Evolutionary conservation across 495 filamentous ascomycete species (phyloP).

Genomic region (Terfezia boudieri): DNA sequence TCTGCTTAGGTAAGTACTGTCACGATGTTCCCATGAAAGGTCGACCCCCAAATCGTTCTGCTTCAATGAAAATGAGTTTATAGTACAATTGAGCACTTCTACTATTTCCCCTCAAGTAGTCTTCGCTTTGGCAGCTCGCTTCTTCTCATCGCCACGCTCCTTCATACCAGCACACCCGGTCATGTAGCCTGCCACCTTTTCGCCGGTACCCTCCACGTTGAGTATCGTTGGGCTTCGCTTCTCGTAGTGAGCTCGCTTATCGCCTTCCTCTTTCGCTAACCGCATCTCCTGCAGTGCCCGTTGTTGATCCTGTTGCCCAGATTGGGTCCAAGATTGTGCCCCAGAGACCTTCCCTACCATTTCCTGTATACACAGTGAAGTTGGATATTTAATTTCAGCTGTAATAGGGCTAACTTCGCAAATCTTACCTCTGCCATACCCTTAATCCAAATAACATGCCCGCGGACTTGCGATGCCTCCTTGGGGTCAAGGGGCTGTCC

Average conservation of each 20-base stretch:
- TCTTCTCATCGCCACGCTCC: constrained; percentile 7
- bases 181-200: constrained; percentile 4
- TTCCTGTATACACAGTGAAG: not conserved
- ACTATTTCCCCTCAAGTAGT: not conserved
- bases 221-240: constrained; percentile 2
- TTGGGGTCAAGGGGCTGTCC: not conserved
- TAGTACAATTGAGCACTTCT: too few species aligned
- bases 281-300: constrained; percentile 4
- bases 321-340: constrained; percentile 3
- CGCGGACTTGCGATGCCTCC: constrained; percentile 5
- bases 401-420: not conserved
- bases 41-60: too few species aligned
- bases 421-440: constrained; percentile 7
- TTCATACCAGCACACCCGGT: constrained; percentile 9
- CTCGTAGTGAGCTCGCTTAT: constrained; percentile 3
- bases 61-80: too few species aligned
- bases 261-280: constrained; percentile 5
- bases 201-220: constrained; percentile 6
- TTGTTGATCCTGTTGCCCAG: constrained; percentile 7
- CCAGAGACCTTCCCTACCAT: constrained; percentile 5
- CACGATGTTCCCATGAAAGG: too few species aligned
- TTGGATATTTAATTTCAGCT: not conserved
- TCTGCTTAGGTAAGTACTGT: too few species aligned
- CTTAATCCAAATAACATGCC: constrained; percentile 12
- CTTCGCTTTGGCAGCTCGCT: constrained; percentile 8